Percentiles rank a stretch among this genome's conserved stretches.
Evolutionary conservation across 176 grass and related monocot species (phyloP).

Genomic region (Triticum timopheevii): DNA sequence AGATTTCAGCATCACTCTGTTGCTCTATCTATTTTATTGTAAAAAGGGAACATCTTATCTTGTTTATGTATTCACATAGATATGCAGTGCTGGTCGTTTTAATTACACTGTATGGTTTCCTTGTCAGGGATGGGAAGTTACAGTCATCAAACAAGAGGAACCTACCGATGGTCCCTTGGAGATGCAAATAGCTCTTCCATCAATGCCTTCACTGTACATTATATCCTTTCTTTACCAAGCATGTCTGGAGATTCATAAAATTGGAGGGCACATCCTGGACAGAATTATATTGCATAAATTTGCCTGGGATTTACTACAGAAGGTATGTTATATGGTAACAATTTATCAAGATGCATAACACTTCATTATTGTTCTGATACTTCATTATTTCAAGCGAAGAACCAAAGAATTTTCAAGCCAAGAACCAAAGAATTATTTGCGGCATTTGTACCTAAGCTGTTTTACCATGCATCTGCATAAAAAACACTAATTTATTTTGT

Average conservation of each 20-base stretch:
- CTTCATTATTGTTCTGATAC: constrained; percentile 23
- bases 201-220: constrained; percentile 94
- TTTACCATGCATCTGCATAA: constrained; percentile 12
- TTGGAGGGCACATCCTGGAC: constrained; percentile 96
- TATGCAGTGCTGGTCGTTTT: neutral
- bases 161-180: constrained; percentile 70
- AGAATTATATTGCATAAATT: constrained; percentile 80
- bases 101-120: constrained; percentile 31
- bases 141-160: constrained; percentile 92
- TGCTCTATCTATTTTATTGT: constrained; percentile 28
- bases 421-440: constrained; percentile 1
- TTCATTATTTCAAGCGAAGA: neutral
- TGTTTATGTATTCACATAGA: neutral
- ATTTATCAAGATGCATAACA: constrained; percentile 4
- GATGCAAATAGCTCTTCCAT: constrained; percentile 93
- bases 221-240: constrained; percentile 93
- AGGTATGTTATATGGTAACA: constrained; percentile 53
- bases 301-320: constrained; percentile 82
- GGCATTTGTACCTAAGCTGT: constrained; percentile 15
- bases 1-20: neutral
- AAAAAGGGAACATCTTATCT: neutral
- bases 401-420: neutral
- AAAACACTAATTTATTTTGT: neutral
- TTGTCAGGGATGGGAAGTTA: constrained; percentile 95
- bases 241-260: constrained; percentile 94